These are phyloP conservation scores for Paracoccidioides brasiliensis DNA, from an alignment of 2,329 filamentous ascomycete genomes.

Conservation along the genomic window DNA sequence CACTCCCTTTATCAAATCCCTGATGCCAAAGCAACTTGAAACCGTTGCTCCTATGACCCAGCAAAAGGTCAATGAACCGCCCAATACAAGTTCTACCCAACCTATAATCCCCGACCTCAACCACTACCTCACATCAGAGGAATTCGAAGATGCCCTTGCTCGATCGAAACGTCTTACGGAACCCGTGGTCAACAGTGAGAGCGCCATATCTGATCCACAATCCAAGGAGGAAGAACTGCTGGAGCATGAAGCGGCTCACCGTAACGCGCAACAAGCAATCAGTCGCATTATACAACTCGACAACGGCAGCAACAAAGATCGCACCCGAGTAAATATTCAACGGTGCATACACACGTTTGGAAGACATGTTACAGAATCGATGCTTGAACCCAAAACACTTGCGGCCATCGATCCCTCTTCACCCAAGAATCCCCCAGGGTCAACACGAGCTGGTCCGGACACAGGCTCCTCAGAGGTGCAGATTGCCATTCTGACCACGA, in stretches of 20 bases:
- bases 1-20: constrained; percentile 73
- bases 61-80: not conserved
- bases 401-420: constrained; percentile 31
- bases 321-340: constrained; percentile 66
- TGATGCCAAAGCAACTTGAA: constrained; percentile 44
- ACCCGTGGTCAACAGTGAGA: constrained; percentile 21
- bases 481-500: constrained; percentile 84
- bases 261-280: constrained; percentile 61
- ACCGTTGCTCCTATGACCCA: not conserved
- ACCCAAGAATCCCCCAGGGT: constrained; percentile 17
- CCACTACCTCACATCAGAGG: constrained; percentile 56
- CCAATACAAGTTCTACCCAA: constrained; percentile 16
- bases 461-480: constrained; percentile 97
- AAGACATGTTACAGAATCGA: constrained; percentile 70
- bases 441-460: constrained; percentile 68
- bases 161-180: constrained; percentile 52
- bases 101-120: constrained; percentile 45
- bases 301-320: constrained; percentile 66
- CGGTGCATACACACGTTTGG: constrained; percentile 81
- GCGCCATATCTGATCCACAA: constrained; percentile 25
- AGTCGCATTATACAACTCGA: constrained; percentile 63
- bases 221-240: constrained; percentile 24
- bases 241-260: constrained; percentile 44
- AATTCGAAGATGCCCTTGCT: constrained; percentile 53
- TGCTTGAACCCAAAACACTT: constrained; percentile 48